Conservation (phyloP, 768 basidiomycete species). For the Mrakia frigida region DNA sequence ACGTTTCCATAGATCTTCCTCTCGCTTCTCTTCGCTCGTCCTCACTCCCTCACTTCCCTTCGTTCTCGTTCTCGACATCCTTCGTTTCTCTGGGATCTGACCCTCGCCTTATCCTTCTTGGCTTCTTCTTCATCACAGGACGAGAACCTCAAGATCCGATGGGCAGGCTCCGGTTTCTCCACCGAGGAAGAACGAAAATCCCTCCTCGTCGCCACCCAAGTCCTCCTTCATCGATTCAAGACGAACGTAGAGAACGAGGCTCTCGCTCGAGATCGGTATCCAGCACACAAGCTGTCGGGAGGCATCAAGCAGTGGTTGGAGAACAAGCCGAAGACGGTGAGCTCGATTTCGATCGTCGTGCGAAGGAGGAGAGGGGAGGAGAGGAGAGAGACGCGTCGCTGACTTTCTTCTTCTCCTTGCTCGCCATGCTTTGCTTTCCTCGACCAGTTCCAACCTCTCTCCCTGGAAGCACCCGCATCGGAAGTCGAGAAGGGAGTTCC, state of each 20-base stretch:
- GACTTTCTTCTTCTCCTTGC: too few species aligned
- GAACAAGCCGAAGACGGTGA: conserved; percentile 49
- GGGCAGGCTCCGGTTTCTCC: conserved; percentile 23
- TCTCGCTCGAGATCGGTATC: not conserved
- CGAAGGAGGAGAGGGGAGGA: too few species aligned
- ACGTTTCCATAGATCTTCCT: not conserved
- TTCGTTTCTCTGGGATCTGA: not conserved
- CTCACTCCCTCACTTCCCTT: not conserved
- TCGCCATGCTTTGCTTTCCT: too few species aligned
- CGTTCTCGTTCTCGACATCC: not conserved
- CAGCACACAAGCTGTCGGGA: not conserved
- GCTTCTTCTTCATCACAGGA: not conserved
- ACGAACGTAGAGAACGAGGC: not conserved
- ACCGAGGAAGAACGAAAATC: conserved; percentile 15
- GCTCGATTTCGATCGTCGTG: not conserved
- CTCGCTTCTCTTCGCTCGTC: not conserved
- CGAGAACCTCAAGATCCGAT: conserved; percentile 28
- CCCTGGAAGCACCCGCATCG: too few species aligned
- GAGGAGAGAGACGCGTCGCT: too few species aligned
- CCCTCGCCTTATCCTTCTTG: too few species aligned
- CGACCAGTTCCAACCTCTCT: too few species aligned
- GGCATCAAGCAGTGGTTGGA: not conserved
- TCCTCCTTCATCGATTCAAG: conserved; percentile 25
- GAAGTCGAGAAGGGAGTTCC: too few species aligned
- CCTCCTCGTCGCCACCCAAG: conserved; percentile 4